Conservation (phyloP, 306 rosid genomes). For the Calophaca sinica region DNA sequence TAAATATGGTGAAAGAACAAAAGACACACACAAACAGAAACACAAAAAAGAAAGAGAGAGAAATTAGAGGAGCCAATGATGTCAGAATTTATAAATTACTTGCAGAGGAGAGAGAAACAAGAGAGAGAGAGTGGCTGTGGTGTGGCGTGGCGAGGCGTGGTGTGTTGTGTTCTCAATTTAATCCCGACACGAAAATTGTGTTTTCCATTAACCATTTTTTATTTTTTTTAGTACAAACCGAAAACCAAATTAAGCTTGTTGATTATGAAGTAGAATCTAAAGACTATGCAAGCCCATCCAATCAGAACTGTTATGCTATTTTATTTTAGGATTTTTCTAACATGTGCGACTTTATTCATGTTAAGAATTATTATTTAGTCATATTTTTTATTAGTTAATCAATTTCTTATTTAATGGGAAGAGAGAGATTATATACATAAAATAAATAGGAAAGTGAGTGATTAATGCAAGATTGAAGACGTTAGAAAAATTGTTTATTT, state of each 20-base stretch:
- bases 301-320: too few relatives aligned
- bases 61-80: conserved; percentile 42
- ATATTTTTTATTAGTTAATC: too few relatives aligned
- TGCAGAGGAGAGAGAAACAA: conserved; percentile 47
- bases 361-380: too few relatives aligned
- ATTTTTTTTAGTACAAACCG: background rate
- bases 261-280: too few relatives aligned
- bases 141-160: background rate
- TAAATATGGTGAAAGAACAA: conserved; percentile 28
- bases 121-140: conserved; percentile 4
- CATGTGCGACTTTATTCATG: too few relatives aligned
- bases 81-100: conserved; percentile 51
- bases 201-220: conserved; percentile 26
- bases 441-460: too few relatives aligned
- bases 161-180: background rate
- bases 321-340: too few relatives aligned
- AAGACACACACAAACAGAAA: conserved; percentile 34
- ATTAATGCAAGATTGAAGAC: too few relatives aligned
- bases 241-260: background rate
- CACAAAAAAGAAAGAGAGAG: conserved; percentile 24
- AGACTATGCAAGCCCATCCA: too few relatives aligned
- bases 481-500: too few relatives aligned
- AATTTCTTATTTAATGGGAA: too few relatives aligned
- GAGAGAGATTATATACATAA: too few relatives aligned
- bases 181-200: conserved; percentile 28